Evolutionary conservation across 495 filamentous ascomycete species (phyloP), one percentile per base, ranked within the genome.

Genomic region (Corynascus novoguineensis): DNA sequence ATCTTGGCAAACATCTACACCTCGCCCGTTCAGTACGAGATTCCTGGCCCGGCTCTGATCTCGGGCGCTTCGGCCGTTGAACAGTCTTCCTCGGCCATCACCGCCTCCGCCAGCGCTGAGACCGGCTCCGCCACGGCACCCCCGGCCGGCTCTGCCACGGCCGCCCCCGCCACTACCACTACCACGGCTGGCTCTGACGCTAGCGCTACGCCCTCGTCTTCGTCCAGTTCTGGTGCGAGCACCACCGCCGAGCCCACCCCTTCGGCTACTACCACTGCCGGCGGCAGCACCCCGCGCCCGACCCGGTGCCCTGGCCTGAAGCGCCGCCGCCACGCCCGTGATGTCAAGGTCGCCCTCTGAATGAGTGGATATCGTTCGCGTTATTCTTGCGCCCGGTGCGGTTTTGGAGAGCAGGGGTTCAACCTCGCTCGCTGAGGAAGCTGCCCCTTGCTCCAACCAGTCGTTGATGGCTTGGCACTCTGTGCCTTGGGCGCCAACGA

Each of bases 1-100:
- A 83, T 90, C 65, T 60, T 76, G 50, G 52, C 85, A 69, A 82
- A 82, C 73, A 86, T 86, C 69, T 86, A 86, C 75, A 63, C 67
- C 31, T 60, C 73, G 17, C 60, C 81, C 35, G 64, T 69, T 35
- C 69, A 60, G 15, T 80, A 81, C 62, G 67, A 67, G 22, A 76
- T 78, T 64, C 76, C 75, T 5, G 76, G 76, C 7, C 79, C 80
- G 5, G 31, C 73, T 12, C 63, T 80, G 4, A 78, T 76, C 54
- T 29, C 50, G 19, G 57, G 57, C 22, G 62, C 57, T 15, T 42
- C 29, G 8, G 38, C 24, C 51, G 37, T 60, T 34, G 22, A 17
- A 12, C 62, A 67, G 57, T 15, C 40, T 24, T 42, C 40, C 6
- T 63, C 63, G 14, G 49, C 50, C 40, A 58, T 57, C 41, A 53